Base-by-base conservation (phyloP, 768 basidiomycete species). In the Xerocomellus chrysenteron region DNA sequence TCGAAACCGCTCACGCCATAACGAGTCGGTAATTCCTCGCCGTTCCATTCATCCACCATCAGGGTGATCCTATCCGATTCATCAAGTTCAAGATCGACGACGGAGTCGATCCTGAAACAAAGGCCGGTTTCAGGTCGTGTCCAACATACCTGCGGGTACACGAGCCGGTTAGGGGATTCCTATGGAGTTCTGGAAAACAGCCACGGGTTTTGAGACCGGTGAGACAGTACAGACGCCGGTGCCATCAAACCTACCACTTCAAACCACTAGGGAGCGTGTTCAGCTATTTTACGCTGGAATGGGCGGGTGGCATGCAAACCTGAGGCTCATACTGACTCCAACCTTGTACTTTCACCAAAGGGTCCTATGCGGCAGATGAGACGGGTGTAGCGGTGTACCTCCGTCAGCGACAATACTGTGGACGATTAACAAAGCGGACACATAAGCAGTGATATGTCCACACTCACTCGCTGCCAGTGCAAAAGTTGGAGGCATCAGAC, bases 161-260 rank as follows among this genome's bases (percentile, higher is more conserved):
- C 37, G 33, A 41, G 11, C 24, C 42, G 26, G 36, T 56, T 41
- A 7, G 39, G 45, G 13, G 5, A 19, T 37, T 46, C 26, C 13
- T 21, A 36, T 56, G 11, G 39, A 41, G 85, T 82, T 33, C 75
- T 73, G 5, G 81, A 74, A 58, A 82, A 80, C 5, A 54, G 7
- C 39, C 39, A 55, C 16, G 12, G 32, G 37, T 55, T 35, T 33
- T 21, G 11, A 47, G 33, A 39, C 33, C 37, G 1, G 37, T 33
- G 52, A 40, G 37, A 30, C 1, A 32, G 3, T 44, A 16, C 19
- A 13, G 37, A 13, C 40, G 16, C 30, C 30, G 13, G 6, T 30
- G 32, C 28, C 35, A 37, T 26, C 32, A 1, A n/a, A 42, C 46
- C 2, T n/a, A 55, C 39, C 52, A 57, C 28, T 5, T 17, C 16